Evolutionary conservation across 192 early-diverging fungal genomes (phyloP).

Genomic region (Thoreauomyces humboldtii): DNA sequence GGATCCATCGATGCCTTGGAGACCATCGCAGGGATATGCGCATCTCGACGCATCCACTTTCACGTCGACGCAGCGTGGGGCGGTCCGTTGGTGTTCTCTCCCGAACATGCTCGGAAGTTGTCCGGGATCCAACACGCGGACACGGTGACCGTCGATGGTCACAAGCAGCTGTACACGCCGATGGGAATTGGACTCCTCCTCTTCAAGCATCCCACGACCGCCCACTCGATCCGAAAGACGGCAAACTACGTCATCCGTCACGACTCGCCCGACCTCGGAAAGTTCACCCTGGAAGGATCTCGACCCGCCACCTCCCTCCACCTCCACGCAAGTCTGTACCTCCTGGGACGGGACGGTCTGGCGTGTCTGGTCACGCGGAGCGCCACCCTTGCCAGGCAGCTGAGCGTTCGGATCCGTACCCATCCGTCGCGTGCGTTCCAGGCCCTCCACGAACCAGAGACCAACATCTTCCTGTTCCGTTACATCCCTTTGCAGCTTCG

Average conservation of each 20-base stretch:
- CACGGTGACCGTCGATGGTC: slow-evolving; percentile 58
- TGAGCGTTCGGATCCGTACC: slow-evolving; percentile 34
- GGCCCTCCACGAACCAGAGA: slow-evolving; percentile 42
- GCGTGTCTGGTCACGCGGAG: slow-evolving; percentile 50
- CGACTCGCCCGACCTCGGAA: slow-evolving; percentile 49
- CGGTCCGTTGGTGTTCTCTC: slow-evolving; percentile 54
- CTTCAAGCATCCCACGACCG: slow-evolving; percentile 33
- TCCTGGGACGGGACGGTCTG: slow-evolving; percentile 56
- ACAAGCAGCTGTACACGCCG: slow-evolving; percentile 62
- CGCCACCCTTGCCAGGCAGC: slow-evolving; percentile 47
- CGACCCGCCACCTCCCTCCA: slow-evolving; percentile 52
- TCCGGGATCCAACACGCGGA: slow-evolving; percentile 47
- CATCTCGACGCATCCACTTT: slow-evolving; percentile 42
- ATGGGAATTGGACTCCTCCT: slow-evolving; percentile 56
- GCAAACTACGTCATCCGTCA: slow-evolving; percentile 56
- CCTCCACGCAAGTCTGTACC: slow-evolving; percentile 48
- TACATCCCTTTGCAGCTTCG: slow-evolving; percentile 45
- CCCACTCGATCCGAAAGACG: slow-evolving; percentile 49
- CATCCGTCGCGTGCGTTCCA: slow-evolving; percentile 45
- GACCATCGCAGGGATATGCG: slow-evolving; percentile 26
- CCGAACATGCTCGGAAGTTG: slow-evolving; percentile 46
- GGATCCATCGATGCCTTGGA: slow-evolving; percentile 49
- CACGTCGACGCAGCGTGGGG: slow-evolving; percentile 64
- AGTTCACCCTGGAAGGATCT: slow-evolving; percentile 55
- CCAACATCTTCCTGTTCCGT: slow-evolving; percentile 53